phyloP scores from a whole-genome alignment of 257 asterid genomes.

The Solanum stenotomum region DNA sequence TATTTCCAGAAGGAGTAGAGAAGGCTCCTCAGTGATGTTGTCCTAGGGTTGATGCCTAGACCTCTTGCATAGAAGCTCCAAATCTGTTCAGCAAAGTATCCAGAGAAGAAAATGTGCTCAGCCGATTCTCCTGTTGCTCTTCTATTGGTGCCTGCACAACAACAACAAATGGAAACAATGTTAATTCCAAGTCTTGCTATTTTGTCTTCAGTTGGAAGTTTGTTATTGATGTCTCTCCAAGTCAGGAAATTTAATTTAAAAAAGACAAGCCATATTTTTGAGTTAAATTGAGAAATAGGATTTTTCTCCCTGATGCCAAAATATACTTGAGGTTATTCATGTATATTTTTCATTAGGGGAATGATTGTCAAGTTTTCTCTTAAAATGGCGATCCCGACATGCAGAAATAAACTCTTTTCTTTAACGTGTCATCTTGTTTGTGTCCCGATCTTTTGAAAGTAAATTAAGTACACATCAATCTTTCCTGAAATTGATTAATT shows the following conservation, averaged over 20 bases:
- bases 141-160: neutral
- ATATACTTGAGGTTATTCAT: neutral
- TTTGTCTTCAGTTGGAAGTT: neutral
- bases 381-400: neutral
- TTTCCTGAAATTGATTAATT: neutral
- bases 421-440: neutral
- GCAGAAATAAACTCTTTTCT: neutral
- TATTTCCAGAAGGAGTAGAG: neutral
- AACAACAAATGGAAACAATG: neutral
- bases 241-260: neutral
- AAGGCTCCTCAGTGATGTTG: neutral
- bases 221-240: neutral
- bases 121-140: neutral
- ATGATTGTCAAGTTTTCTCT: neutral
- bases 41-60: neutral
- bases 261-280: neutral
- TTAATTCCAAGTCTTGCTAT: neutral
- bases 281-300: neutral
- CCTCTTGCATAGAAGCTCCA: neutral
- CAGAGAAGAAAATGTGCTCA: neutral
- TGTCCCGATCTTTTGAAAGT: neutral
- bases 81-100: neutral
- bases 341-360: neutral
- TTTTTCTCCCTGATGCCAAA: neutral
- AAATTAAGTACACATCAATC: neutral